Evolutionary conservation across 2,329 filamentous ascomycete species (phyloP).

Genomic region (Chrysoporthe austroafricana): DNA sequence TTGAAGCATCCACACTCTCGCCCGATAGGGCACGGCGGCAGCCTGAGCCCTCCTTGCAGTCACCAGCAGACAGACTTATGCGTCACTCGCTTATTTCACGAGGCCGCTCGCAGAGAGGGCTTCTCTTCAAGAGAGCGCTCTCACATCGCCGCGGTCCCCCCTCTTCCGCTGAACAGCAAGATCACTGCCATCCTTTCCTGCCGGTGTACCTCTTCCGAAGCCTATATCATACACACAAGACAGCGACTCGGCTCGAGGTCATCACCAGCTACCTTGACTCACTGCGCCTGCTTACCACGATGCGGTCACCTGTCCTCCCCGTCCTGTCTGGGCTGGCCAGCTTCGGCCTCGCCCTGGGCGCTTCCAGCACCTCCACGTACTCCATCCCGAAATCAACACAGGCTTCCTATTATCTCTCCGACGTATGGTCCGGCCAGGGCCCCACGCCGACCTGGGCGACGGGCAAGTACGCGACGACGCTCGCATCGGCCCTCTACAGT

Average conservation of each 20-base stretch:
- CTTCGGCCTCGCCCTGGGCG: constrained; percentile 18
- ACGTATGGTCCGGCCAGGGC: constrained; percentile 10
- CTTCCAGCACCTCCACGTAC: constrained; percentile 4
- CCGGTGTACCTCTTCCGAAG: not conserved
- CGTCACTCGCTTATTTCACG: not conserved
- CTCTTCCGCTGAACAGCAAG: too few relatives aligned
- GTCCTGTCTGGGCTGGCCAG: constrained; percentile 17
- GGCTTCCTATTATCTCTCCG: constrained; percentile 15
- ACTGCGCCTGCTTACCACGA: not conserved
- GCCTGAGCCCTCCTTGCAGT: too few relatives aligned
- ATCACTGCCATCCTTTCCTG: not conserved
- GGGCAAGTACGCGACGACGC: constrained; percentile 29
- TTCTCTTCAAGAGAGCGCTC: not conserved
- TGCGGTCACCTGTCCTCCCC: not conserved
- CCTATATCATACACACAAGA: not conserved
- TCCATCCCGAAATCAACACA: constrained; percentile 23
- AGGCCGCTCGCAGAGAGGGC: not conserved
- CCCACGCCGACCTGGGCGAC: constrained; percentile 31
- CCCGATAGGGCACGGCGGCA: not conserved
- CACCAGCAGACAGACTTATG: not conserved
- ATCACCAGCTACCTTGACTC: not conserved
- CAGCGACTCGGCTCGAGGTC: not conserved
- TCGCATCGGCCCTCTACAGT: constrained; percentile 30
- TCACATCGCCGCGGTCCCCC: not conserved
- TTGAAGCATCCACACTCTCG: not conserved